A percentile compares a stretch with the other conserved stretches of the same genome.
These are phyloP conservation scores for Pisolithus tinctorius DNA, from an alignment of 768 basidiomycete genomes.

Conservation along the genomic window DNA sequence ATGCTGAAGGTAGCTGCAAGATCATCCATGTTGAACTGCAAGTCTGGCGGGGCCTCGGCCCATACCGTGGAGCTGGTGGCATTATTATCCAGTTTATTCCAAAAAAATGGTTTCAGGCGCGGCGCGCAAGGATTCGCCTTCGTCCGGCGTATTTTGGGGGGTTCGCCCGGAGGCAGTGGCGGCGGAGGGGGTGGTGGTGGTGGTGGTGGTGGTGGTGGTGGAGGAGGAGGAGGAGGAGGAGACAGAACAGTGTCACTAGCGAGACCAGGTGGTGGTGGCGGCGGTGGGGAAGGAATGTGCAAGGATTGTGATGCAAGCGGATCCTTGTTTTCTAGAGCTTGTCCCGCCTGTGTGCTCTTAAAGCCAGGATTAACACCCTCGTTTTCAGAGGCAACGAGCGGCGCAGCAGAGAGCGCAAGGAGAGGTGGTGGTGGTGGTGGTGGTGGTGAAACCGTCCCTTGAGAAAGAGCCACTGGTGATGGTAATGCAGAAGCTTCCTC, in stretches of 20 bases:
- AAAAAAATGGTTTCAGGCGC: slow-evolving; percentile 83
- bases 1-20: slow-evolving; percentile 69
- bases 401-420: slow-evolving; percentile 21
- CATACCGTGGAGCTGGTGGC: slow-evolving; percentile 55
- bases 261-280: slow-evolving; percentile 31
- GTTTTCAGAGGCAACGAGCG: slow-evolving; percentile 19
- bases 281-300: slow-evolving; percentile 26
- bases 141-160: slow-evolving; percentile 27
- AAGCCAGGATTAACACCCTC: slow-evolving; percentile 9
- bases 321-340: no score
- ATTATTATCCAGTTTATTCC: slow-evolving; percentile 66
- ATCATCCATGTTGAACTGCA: slow-evolving; percentile 57
- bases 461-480: slow-evolving; percentile 4
- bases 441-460: slow-evolving; percentile 17
- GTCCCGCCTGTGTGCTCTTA: no score
- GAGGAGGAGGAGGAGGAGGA: slow-evolving; percentile 22
- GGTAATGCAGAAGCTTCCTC: neutral
- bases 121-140: slow-evolving; percentile 36
- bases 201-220: slow-evolving; percentile 29
- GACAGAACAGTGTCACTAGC: slow-evolving; percentile 8
- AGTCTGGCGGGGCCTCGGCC: slow-evolving; percentile 43
- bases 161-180: slow-evolving; percentile 13
- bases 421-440: slow-evolving; percentile 28
- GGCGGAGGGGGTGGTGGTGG: slow-evolving; percentile 32
- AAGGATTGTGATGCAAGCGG: no score